Percentiles rank a stretch among this genome's conserved stretches.
Conservation (phyloP, 768 basidiomycete genomes). For the Amanita thiersii region DNA sequence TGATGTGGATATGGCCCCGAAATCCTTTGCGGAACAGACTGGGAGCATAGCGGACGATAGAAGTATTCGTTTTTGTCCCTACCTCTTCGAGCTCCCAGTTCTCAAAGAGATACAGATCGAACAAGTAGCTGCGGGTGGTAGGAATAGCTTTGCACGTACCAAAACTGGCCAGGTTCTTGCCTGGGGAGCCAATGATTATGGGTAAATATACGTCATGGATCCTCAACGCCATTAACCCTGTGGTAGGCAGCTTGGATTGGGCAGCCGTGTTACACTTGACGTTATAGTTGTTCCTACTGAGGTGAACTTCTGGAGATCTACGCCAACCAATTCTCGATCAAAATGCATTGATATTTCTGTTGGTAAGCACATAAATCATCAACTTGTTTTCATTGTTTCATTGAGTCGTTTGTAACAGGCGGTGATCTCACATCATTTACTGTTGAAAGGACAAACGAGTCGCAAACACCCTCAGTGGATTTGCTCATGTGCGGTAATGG, state of each 20-base stretch:
- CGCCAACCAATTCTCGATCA: slow-evolving; percentile 39
- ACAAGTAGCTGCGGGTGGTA: slow-evolving; percentile 65
- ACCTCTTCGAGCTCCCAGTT: slow-evolving; percentile 70
- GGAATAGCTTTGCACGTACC: slow-evolving; percentile 69
- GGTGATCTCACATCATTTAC: slow-evolving; percentile 75
- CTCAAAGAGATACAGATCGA: slow-evolving; percentile 54
- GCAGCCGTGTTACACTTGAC: slow-evolving; percentile 50
- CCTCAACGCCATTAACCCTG: slow-evolving; percentile 2
- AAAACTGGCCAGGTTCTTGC: slow-evolving; percentile 66
- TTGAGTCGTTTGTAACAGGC: slow-evolving; percentile 27
- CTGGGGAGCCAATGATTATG: slow-evolving; percentile 86
- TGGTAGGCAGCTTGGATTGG: slow-evolving; percentile 74
- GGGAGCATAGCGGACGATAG: slow-evolving; percentile 31
- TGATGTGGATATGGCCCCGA: slow-evolving; percentile 49
- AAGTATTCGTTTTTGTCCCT: slow-evolving; percentile 57
- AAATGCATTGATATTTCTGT: slow-evolving; percentile 61
- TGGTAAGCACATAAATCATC: slow-evolving; percentile 25
- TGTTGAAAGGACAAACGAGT: slow-evolving; percentile 40
- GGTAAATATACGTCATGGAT: slow-evolving; percentile 32
- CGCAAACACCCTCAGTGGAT: slow-evolving; percentile 24
- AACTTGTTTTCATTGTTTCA: background rate
- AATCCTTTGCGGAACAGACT: slow-evolving; percentile 42
- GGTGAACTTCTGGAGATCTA: slow-evolving; percentile 59
- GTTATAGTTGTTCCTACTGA: slow-evolving; percentile 81
- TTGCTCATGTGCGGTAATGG: slow-evolving; percentile 79